phyloP scores from a whole-genome alignment of 805 yeast genomes.

The Trichomonascus vanleenenianus region DNA sequence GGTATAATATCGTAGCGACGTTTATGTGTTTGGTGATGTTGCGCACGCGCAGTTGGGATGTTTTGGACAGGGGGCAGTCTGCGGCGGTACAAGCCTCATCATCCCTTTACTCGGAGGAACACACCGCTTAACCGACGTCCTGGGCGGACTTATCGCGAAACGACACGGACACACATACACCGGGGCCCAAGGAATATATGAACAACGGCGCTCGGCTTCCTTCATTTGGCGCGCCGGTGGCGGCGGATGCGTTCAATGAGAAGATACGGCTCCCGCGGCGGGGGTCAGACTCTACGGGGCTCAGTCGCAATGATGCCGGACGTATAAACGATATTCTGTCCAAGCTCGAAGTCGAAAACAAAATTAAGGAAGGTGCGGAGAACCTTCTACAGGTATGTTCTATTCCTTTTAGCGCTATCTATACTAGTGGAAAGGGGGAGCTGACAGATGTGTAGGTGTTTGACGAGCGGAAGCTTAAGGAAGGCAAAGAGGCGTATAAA shows the following conservation, averaged over 20 bases:
- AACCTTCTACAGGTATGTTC: constrained; percentile 27
- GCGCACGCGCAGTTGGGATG: too few species aligned
- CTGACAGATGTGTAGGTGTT: constrained; percentile 8
- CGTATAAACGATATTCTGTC: constrained; percentile 22
- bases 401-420: too few species aligned
- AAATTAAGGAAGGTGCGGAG: constrained; percentile 32
- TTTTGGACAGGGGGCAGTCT: too few species aligned
- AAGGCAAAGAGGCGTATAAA: constrained; percentile 14
- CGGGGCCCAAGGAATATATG: not conserved
- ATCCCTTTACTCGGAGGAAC: too few species aligned
- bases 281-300: constrained; percentile 4
- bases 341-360: constrained; percentile 29
- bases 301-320: constrained; percentile 7
- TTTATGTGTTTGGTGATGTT: not conserved
- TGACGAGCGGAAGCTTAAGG: constrained; percentile 16
- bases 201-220: not conserved
- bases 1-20: not conserved
- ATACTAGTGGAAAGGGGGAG: not conserved
- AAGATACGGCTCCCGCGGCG: constrained; percentile 3
- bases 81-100: not conserved
- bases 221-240: not conserved
- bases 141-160: too few species aligned
- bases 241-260: not conserved
- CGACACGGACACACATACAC: not conserved
- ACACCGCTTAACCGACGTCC: too few species aligned